phyloP scores from a whole-genome alignment of 1,284 basidiomycete genomes.

The Heterobasidion occidentale region DNA sequence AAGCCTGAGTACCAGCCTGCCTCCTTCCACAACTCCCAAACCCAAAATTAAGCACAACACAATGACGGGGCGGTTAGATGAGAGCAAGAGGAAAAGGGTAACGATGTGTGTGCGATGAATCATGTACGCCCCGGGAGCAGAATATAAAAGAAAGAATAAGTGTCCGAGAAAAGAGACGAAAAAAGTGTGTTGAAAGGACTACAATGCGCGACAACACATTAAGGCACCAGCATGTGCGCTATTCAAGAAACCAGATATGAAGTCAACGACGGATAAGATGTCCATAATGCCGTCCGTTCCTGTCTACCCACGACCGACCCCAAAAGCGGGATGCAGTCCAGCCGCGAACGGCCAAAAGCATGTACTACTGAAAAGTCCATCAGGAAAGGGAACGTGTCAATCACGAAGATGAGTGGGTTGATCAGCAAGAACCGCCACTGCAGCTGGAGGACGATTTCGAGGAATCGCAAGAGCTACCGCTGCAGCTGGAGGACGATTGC shows the following conservation, averaged over 20 bases:
- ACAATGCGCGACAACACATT: not conserved
- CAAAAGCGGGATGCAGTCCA: not conserved
- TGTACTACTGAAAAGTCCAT: not conserved
- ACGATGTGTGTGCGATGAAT: not conserved
- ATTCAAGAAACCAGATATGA: not conserved
- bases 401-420: not conserved
- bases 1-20: not conserved
- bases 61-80: not conserved
- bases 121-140: not conserved
- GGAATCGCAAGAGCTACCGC: constrained; percentile 2
- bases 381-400: not conserved
- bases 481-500: not conserved
- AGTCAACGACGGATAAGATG: not conserved
- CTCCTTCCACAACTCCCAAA: not conserved
- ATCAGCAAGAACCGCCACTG: not conserved
- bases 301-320: not conserved
- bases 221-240: not conserved
- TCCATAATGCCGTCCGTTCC: not conserved
- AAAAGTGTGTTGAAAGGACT: not conserved
- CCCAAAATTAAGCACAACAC: constrained; percentile 2
- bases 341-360: not conserved
- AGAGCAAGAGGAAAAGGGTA: not conserved
- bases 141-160: not conserved
- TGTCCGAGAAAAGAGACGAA: not conserved
- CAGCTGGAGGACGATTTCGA: constrained; percentile 6